Conservation (phyloP, 2,329 filamentous ascomycete species). For the Pyricularia pennisetigena region DNA sequence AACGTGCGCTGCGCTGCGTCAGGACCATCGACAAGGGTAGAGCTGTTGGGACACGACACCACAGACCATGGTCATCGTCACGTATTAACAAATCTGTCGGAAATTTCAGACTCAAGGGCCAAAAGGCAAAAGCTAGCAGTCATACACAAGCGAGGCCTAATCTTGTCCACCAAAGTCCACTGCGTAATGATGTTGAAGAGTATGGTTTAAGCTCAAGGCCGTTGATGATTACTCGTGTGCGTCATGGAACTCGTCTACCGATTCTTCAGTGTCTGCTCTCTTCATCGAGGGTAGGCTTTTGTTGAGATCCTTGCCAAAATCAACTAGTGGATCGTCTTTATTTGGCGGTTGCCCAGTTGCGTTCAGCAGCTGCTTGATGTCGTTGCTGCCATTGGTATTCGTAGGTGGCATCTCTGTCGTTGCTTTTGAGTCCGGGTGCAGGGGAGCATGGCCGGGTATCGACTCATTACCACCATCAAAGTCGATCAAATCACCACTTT, state of each 20-base stretch:
- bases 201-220: neutral
- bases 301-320: conserved; percentile 46
- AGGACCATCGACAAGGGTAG: neutral
- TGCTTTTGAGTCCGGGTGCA: conserved; percentile 6
- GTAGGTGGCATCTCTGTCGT: conserved; percentile 3
- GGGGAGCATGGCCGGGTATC: conserved; percentile 5
- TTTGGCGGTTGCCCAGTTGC: conserved; percentile 34
- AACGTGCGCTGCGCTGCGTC: neutral
- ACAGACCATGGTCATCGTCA: neutral
- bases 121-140: neutral
- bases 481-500: conserved; percentile 40
- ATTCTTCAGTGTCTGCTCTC: conserved; percentile 23
- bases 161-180: neutral
- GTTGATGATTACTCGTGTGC: conserved; percentile 17
- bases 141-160: neutral
- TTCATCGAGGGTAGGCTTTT: conserved; percentile 32
- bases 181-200: neutral
- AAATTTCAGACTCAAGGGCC: neutral
- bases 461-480: conserved; percentile 36
- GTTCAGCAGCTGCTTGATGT: conserved; percentile 33
- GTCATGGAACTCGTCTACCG: conserved; percentile 29
- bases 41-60: neutral
- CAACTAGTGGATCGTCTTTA: conserved; percentile 37
- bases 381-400: conserved; percentile 12
- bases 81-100: neutral